Conservation (phyloP, 2,329 filamentous ascomycete species). For the Tothia fuscella region DNA sequence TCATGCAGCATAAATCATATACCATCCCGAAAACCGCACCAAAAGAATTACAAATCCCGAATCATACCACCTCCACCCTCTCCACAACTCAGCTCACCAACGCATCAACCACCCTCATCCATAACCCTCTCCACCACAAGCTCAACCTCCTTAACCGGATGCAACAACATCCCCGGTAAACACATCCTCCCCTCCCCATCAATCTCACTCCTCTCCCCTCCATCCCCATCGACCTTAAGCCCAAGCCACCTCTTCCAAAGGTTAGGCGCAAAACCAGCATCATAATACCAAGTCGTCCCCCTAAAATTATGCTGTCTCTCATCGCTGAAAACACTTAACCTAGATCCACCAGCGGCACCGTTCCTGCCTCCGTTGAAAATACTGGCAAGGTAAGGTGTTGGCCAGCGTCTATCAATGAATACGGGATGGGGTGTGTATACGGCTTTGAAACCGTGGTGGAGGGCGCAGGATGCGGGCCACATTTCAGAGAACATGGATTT, state of each 20-base stretch:
- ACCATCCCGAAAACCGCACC: no score
- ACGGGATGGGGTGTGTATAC: constrained; percentile 52
- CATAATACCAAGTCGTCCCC: constrained; percentile 42
- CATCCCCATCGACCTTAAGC: constrained; percentile 39
- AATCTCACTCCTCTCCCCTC: constrained; percentile 30
- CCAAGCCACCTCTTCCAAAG: constrained; percentile 46
- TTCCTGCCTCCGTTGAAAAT: constrained; percentile 45
- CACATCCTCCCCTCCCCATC: constrained; percentile 37
- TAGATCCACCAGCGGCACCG: constrained; percentile 36
- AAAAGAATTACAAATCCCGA: not conserved
- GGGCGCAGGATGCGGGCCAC: constrained; percentile 58
- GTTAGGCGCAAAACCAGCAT: constrained; percentile 40
- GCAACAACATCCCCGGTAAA: constrained; percentile 34
- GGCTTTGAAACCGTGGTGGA: constrained; percentile 68
- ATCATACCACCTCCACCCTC: not conserved
- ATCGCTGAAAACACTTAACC: constrained; percentile 37
- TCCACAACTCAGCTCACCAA: no score
- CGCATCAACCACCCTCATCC: not conserved
- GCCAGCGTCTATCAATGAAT: constrained; percentile 45
- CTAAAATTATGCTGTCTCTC: constrained; percentile 42
- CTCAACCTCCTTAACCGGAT: constrained; percentile 40
- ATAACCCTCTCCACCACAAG: constrained; percentile 15
- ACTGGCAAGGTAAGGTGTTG: constrained; percentile 39
- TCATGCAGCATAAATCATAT: no score
- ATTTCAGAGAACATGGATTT: constrained; percentile 71